Evolutionary conservation across 257 asterid genomes (phyloP).

Genomic region (Verbascum thapsus): DNA sequence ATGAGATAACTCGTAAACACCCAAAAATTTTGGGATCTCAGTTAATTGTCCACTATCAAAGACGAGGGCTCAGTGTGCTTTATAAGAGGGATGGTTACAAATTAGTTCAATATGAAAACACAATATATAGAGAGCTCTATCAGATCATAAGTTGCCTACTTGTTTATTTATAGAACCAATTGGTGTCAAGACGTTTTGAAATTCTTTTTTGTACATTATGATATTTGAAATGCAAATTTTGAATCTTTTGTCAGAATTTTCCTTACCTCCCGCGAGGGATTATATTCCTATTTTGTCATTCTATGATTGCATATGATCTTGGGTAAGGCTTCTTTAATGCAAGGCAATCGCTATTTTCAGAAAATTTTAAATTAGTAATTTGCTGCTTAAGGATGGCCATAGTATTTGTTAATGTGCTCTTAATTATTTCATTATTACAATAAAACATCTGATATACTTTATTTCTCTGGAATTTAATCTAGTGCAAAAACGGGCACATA

Average conservation of each 20-base stretch:
- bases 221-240: not conserved
- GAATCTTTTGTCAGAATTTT: not conserved
- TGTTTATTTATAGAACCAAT: not conserved
- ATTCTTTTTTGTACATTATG: not conserved
- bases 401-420: not conserved
- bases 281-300: too few species aligned
- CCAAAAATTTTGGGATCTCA: too few species aligned
- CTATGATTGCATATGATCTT: too few species aligned
- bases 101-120: not conserved
- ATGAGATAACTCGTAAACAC: too few species aligned
- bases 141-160: not conserved
- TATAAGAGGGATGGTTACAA: not conserved
- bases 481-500: slow-evolving; percentile 76
- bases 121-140: not conserved
- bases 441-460: not conserved
- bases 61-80: not conserved
- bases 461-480: slow-evolving; percentile 23
- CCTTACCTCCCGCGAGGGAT: too few species aligned
- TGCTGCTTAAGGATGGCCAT: not conserved
- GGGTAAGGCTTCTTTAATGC: too few species aligned
- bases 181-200: not conserved
- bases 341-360: not conserved
- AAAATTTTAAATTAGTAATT: not conserved
- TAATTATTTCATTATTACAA: not conserved
- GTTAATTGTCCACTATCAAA: too few species aligned